Evolutionary conservation across 768 basidiomycete species (phyloP).

Genomic region (Russula lepida): DNA sequence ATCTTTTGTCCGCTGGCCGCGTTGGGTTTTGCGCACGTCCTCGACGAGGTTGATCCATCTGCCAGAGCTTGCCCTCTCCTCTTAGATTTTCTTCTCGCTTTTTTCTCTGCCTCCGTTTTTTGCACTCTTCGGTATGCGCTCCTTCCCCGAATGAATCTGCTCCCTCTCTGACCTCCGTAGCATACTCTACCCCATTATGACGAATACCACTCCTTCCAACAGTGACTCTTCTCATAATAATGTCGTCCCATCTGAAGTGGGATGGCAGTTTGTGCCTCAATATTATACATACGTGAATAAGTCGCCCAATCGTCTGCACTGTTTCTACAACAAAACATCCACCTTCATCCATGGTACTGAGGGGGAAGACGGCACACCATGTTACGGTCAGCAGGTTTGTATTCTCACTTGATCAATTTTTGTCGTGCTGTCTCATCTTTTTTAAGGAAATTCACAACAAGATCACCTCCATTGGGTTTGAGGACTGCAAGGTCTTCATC

Average conservation of each 20-base stretch:
- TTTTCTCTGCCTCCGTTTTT: slow-evolving; percentile 11
- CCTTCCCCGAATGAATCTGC: neutral
- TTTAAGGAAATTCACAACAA: slow-evolving; percentile 91
- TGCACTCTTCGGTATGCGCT: slow-evolving; percentile 9
- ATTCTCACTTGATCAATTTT: neutral
- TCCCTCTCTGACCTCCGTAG: slow-evolving; percentile 9
- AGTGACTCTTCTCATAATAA: slow-evolving; percentile 39
- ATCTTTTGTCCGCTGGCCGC: slow-evolving; percentile 7
- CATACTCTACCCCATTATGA: slow-evolving; percentile 26
- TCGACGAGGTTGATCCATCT: slow-evolving; percentile 12
- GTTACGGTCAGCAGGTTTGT: slow-evolving; percentile 86
- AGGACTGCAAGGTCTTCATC: slow-evolving; percentile 98
- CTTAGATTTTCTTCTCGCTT: slow-evolving; percentile 20
- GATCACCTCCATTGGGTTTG: slow-evolving; percentile 87
- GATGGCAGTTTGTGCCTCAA: slow-evolving; percentile 99
- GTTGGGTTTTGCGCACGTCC: slow-evolving; percentile 11
- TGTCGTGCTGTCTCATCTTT: slow-evolving; percentile 4
- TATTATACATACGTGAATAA: slow-evolving; percentile 99
- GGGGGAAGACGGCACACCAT: slow-evolving; percentile 86
- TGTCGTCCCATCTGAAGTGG: slow-evolving; percentile 88
- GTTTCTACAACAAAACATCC: slow-evolving; percentile 97
- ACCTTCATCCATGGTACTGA: slow-evolving; percentile 97
- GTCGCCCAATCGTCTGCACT: slow-evolving; percentile 91
- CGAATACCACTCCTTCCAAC: slow-evolving; percentile 35
- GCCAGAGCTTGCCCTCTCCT: neutral